phyloP scores from a whole-genome alignment of 1,284 basidiomycete genomes.

The Microbotryum intermedium region DNA sequence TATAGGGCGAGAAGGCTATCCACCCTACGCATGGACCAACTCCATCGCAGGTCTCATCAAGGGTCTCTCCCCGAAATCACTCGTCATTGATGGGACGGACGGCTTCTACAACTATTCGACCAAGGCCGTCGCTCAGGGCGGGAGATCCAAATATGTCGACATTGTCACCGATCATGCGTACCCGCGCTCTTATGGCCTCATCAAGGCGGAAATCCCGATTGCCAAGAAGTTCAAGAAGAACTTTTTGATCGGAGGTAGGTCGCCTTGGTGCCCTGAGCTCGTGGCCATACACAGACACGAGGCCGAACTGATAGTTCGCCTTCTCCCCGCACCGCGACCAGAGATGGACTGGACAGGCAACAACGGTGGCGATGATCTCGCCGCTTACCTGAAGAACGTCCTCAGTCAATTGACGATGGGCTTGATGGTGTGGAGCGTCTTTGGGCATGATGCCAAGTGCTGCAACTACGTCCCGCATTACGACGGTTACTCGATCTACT shows the following conservation, averaged over 20 bases:
- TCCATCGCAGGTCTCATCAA: constrained; percentile 17
- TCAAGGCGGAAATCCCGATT: constrained; percentile 5
- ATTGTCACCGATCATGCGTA: constrained; percentile 18
- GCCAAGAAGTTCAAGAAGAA: constrained; percentile 4
- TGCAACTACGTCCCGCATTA: constrained; percentile 2
- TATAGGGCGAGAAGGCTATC: constrained; percentile 11
- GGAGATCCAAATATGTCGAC: not conserved
- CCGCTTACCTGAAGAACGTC: constrained; percentile 3
- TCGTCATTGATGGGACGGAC: constrained; percentile 16
- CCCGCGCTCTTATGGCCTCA: constrained; percentile 17
- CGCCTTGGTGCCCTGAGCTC: no score
- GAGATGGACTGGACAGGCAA: constrained; percentile 24
- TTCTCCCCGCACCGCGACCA: no score
- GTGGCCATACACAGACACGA: no score
- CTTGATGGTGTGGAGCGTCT: constrained; percentile 14
- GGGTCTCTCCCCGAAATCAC: constrained; percentile 1
- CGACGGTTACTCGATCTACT: constrained; percentile 9
- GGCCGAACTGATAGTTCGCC: no score
- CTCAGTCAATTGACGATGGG: no score
- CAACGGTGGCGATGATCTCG: constrained; percentile 2
- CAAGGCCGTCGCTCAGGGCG: not conserved
- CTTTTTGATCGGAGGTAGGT: constrained; percentile 10
- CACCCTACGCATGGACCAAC: constrained; percentile 15
- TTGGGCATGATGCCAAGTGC: not conserved
- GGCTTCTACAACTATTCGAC: constrained; percentile 1